These are phyloP conservation scores for Suhomyces xylopsoci DNA, from an alignment of 805 yeast species.

Conservation along the genomic window DNA sequence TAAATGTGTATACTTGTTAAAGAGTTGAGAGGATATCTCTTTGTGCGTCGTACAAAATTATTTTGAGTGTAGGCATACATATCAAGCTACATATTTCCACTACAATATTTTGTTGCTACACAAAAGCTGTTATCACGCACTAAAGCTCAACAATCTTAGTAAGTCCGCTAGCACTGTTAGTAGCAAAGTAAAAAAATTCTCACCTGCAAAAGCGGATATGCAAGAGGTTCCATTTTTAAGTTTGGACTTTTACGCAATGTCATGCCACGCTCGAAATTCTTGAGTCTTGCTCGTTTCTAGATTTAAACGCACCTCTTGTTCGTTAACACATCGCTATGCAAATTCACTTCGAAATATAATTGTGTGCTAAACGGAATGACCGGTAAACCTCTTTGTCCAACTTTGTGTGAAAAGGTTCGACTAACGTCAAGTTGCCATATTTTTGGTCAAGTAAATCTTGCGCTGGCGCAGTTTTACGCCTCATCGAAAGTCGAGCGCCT, in stretches of 20 bases:
- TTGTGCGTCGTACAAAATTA: not conserved
- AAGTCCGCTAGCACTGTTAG: not conserved
- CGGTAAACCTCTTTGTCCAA: not conserved
- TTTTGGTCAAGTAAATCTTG: not conserved
- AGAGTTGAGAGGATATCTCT: not conserved
- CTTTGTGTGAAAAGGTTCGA: not conserved
- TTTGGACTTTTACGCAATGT: not conserved
- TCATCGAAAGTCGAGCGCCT: not conserved
- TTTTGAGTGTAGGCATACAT: not conserved
- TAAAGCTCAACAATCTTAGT: not conserved
- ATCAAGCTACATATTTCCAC: not conserved
- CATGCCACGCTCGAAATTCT: not conserved
- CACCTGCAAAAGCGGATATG: not conserved
- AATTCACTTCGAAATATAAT: not conserved
- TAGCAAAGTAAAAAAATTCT: not conserved
- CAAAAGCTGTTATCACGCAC: not conserved
- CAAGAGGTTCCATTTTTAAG: not conserved
- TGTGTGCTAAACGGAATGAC: not conserved
- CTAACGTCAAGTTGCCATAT: not conserved
- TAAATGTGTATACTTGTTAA: not conserved
- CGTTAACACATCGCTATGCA: not conserved
- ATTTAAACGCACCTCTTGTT: not conserved
- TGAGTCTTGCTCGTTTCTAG: not conserved
- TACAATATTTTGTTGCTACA: not conserved
- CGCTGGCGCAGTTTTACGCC: not conserved